Percentiles rank a stretch among this genome's conserved stretches.
phyloP scores from a whole-genome alignment of 805 yeast genomes.

The Wickerhamomyces ciferrii region DNA sequence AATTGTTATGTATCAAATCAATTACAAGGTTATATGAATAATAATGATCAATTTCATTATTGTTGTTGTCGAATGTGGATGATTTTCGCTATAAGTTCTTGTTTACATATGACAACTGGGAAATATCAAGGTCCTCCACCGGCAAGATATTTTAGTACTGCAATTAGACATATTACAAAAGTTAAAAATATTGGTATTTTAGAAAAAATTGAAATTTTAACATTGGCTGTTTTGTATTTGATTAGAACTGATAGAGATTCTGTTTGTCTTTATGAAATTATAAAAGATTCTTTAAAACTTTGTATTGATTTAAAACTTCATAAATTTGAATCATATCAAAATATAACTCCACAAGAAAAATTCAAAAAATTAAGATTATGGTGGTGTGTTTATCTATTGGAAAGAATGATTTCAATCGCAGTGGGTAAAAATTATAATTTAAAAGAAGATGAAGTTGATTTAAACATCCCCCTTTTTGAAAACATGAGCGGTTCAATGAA shows the following conservation, averaged over 20 bases:
- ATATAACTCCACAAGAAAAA: conserved; percentile 18
- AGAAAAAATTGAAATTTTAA: conserved; percentile 46
- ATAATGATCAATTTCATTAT: conserved; percentile 42
- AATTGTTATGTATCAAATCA: conserved; percentile 37
- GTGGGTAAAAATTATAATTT: conserved; percentile 54
- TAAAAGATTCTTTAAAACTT: conserved; percentile 45
- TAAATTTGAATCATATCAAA: conserved; percentile 29
- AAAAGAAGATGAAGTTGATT: conserved; percentile 44
- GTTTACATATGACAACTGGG: conserved; percentile 50
- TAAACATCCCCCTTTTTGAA: conserved; percentile 44
- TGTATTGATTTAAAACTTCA: conserved; percentile 34
- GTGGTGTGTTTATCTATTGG: conserved; percentile 62
- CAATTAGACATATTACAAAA: conserved; percentile 48
- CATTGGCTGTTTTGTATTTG: conserved; percentile 47
- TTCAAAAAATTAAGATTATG: conserved; percentile 47
- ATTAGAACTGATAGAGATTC: conserved; percentile 61
- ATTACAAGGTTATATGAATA: conserved; percentile 27
- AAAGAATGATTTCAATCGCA: conserved; percentile 56
- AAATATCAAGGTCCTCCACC: conserved; percentile 52
- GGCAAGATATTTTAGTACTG: conserved; percentile 51
- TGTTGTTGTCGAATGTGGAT: conserved; percentile 53
- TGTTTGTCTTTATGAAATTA: conserved; percentile 44
- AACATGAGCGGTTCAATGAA: no score
- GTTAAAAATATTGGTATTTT: conserved; percentile 34
- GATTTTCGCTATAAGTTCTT: conserved; percentile 45